Conservation (phyloP, 805 yeast genomes). For the Wickerhamiella kazuoi region DNA sequence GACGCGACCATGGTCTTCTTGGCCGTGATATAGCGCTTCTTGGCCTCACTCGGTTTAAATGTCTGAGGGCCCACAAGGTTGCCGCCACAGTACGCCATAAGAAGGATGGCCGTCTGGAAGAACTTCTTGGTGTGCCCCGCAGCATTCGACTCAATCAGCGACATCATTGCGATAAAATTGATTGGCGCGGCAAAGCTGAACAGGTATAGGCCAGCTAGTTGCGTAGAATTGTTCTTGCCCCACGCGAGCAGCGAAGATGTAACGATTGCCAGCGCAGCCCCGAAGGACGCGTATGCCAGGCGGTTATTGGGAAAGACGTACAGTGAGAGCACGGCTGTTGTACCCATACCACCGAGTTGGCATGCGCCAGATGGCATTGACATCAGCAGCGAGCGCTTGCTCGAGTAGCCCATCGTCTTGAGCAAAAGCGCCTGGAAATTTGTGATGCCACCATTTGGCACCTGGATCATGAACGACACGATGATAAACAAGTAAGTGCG, state of each 20-base stretch:
- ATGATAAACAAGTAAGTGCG: slow-evolving; percentile 32
- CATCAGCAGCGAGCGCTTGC: slow-evolving; percentile 24
- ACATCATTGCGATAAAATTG: slow-evolving; percentile 17
- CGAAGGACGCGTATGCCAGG: slow-evolving; percentile 27
- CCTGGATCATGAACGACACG: background rate
- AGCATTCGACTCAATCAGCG: slow-evolving; percentile 27
- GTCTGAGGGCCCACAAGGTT: slow-evolving; percentile 61
- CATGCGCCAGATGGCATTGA: slow-evolving; percentile 31
- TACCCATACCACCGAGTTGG: slow-evolving; percentile 11
- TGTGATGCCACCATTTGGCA: slow-evolving; percentile 33
- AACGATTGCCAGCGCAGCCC: slow-evolving; percentile 29
- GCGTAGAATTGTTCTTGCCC: slow-evolving; percentile 22
- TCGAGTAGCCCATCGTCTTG: slow-evolving; percentile 18
- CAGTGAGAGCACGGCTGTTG: slow-evolving; percentile 9
- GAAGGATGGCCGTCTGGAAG: slow-evolving; percentile 37
- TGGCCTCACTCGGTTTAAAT: slow-evolving; percentile 38
- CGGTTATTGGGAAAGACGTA: slow-evolving; percentile 8
- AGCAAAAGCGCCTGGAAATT: slow-evolving; percentile 30
- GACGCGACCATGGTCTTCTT: slow-evolving; percentile 39
- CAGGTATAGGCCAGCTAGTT: slow-evolving; percentile 26
- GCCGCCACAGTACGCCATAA: slow-evolving; percentile 52
- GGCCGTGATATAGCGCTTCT: slow-evolving; percentile 34
- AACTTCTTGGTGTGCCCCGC: slow-evolving; percentile 65
- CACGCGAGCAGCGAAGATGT: slow-evolving; percentile 30
- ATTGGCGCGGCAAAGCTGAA: slow-evolving; percentile 21